Evolutionary conservation across 352 stramenopile species (phyloP).

Genomic region (Phytophthora multivora): DNA sequence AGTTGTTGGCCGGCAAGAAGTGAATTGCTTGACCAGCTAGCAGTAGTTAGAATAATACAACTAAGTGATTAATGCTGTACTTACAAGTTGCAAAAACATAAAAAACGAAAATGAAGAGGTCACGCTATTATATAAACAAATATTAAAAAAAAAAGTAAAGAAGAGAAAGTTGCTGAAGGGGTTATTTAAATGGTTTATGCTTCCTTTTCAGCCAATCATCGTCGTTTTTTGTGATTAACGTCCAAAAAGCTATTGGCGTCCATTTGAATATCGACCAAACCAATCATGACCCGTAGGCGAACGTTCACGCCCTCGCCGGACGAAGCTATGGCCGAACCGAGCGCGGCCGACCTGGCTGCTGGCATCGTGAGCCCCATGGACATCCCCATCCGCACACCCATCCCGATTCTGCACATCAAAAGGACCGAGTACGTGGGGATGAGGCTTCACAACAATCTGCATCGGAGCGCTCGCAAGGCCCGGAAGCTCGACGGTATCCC

Average conservation of each 20-base stretch:
- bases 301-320: background rate
- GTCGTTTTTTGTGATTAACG: background rate
- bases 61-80: no score
- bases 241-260: background rate
- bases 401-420: slow-evolving; percentile 12
- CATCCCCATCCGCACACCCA: slow-evolving; percentile 7
- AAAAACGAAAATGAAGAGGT: no score
- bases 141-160: no score
- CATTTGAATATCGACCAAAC: no score
- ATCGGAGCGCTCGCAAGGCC: background rate
- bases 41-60: no score
- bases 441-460: background rate
- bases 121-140: no score
- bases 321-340: slow-evolving; percentile 3
- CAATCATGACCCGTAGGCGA: no score
- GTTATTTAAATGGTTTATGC: background rate
- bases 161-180: no score
- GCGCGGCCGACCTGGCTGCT: background rate
- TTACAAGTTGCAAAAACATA: no score
- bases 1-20: no score
- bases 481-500: background rate
- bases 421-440: background rate
- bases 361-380: slow-evolving; percentile 19
- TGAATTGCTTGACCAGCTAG: no score
- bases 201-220: slow-evolving; percentile 1